Evolutionary conservation across 2,329 filamentous ascomycete species (phyloP).

Genomic region (Neofusicoccum laricinum): DNA sequence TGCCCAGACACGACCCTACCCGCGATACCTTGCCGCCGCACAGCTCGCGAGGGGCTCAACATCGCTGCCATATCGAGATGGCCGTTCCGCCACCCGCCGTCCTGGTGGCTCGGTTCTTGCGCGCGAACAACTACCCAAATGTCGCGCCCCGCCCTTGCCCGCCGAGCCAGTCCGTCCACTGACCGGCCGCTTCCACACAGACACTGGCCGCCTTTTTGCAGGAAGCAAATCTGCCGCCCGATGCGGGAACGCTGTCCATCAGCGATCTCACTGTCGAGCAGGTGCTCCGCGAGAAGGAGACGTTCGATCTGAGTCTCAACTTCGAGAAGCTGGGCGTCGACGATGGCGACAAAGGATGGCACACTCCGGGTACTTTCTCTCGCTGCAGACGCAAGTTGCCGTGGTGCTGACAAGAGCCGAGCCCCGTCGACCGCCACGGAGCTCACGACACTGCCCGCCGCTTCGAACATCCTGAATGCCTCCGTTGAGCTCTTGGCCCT

Average conservation of each 20-base stretch:
- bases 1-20: background rate
- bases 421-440: constrained; percentile 46
- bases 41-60: background rate
- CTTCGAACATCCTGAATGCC: constrained; percentile 53
- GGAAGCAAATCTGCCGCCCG: constrained; percentile 53
- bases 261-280: constrained; percentile 56
- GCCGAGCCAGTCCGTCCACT: constrained; percentile 5
- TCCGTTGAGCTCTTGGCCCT: constrained; percentile 40
- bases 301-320: constrained; percentile 53
- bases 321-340: constrained; percentile 55
- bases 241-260: constrained; percentile 44
- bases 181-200: constrained; percentile 30
- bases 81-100: constrained; percentile 36
- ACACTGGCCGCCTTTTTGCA: constrained; percentile 57
- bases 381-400: background rate
- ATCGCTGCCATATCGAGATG: background rate
- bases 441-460: constrained; percentile 43
- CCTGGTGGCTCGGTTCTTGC: constrained; percentile 42
- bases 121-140: constrained; percentile 39
- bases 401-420: constrained; percentile 21
- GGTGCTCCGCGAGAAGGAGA: constrained; percentile 59
- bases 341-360: constrained; percentile 47
- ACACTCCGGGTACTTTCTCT: constrained; percentile 40
- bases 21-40: background rate
- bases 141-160: constrained; percentile 22